These are phyloP conservation scores for Eudorina sp. DNA, from an alignment of 139 green algal genomes.

Conservation along the genomic window DNA sequence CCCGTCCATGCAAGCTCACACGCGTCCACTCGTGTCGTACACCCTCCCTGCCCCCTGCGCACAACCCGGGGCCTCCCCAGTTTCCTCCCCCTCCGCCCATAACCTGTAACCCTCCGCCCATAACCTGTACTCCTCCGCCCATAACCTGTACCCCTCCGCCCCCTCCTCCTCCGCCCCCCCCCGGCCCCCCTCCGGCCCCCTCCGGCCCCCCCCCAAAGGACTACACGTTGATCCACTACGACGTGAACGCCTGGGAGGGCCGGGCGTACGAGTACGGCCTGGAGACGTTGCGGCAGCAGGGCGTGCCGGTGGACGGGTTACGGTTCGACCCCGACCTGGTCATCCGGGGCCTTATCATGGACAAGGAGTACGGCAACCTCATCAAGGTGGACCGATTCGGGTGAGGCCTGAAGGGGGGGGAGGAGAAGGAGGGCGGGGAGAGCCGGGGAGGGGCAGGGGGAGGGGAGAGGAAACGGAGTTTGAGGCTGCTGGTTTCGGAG, in stretches of 20 bases:
- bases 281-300: conserved; percentile 73
- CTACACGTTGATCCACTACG: conserved; percentile 96
- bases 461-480: too few species aligned
- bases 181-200: too few species aligned
- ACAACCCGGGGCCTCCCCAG: too few species aligned
- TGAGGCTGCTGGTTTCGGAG: too few species aligned
- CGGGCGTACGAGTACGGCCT: conserved; percentile 90
- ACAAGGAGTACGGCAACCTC: conserved; percentile 84
- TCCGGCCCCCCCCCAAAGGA: conserved; percentile 64
- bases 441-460: too few species aligned
- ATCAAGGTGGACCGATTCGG: conserved; percentile 82
- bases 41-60: too few species aligned
- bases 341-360: conserved; percentile 87
- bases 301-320: conserved; percentile 88
- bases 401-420: too few species aligned
- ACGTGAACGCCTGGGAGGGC: conserved; percentile 95
- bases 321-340: conserved; percentile 90
- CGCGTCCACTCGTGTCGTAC: too few species aligned
- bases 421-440: too few species aligned
- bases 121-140: background rate
- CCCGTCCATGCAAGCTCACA: too few species aligned
- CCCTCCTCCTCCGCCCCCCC: background rate
- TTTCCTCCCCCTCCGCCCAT: too few species aligned
- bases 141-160: background rate
- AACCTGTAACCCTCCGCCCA: too few species aligned